Conservation (phyloP, 345 rosid species). For the Hibiscus trionum region DNA sequence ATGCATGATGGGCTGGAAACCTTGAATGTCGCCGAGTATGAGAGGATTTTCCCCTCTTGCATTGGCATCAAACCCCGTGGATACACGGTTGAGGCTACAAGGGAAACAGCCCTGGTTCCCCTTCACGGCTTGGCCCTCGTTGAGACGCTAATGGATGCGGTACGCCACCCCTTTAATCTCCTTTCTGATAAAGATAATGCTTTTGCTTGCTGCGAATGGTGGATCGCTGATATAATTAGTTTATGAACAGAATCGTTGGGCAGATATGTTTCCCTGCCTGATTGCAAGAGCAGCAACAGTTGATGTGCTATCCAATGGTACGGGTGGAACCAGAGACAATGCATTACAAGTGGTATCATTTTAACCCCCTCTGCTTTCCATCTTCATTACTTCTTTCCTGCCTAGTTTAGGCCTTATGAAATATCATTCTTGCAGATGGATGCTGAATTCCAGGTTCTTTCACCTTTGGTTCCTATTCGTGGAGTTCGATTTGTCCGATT, state of each 20-base stretch:
- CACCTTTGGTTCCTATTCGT: conserved; percentile 54
- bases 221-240: too few relatives aligned
- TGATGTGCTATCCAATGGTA: conserved; percentile 44
- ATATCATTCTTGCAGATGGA: conserved; percentile 34
- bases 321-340: conserved; percentile 40
- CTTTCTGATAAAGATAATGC: too few relatives aligned
- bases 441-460: conserved; percentile 64
- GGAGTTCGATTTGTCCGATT: conserved; percentile 56
- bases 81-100: conserved; percentile 41
- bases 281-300: conserved; percentile 35
- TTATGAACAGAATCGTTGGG: conserved; percentile 52
- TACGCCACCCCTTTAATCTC: conserved; percentile 18
- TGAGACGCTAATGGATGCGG: conserved; percentile 67
- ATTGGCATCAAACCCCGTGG: conserved; percentile 27
- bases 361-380: background rate
- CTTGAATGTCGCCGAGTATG: conserved; percentile 47
- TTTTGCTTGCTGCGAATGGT: too few relatives aligned
- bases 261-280: conserved; percentile 42
- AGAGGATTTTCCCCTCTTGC: conserved; percentile 33
- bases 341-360: conserved; percentile 51
- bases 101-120: conserved; percentile 46
- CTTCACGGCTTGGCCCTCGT: conserved; percentile 48
- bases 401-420: conserved; percentile 5
- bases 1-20: conserved; percentile 36
- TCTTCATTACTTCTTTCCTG: background rate